These are phyloP conservation scores for Cordyceps javanica DNA, from an alignment of 2,329 filamentous ascomycete genomes.

Conservation along the genomic window DNA sequence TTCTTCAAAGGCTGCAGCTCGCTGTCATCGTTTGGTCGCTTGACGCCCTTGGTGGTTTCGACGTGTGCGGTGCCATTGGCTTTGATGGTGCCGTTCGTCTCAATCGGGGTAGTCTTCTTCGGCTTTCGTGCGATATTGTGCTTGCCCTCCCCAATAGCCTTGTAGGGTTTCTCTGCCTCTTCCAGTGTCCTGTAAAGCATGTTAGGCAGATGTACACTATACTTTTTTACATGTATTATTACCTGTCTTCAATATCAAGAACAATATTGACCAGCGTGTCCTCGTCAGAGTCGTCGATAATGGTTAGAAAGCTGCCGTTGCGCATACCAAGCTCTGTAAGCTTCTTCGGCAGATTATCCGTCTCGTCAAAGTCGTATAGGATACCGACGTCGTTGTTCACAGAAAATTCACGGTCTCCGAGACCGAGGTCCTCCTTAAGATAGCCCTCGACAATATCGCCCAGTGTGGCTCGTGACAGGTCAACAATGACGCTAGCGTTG, in stretches of 20 bases:
- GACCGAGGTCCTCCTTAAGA: conserved; percentile 64
- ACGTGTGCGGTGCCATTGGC: conserved; percentile 35
- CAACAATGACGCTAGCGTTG: conserved; percentile 60
- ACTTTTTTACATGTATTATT: conserved; percentile 23
- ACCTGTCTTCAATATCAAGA: conserved; percentile 61
- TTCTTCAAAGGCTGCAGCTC: conserved; percentile 42
- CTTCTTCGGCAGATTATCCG: conserved; percentile 76
- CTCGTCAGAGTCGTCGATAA: conserved; percentile 77
- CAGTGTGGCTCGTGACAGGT: conserved; percentile 67
- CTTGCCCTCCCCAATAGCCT: conserved; percentile 36
- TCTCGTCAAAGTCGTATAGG: conserved; percentile 86
- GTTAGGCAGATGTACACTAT: conserved; percentile 22
- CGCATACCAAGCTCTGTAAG: conserved; percentile 72
- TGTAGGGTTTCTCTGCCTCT: conserved; percentile 49
- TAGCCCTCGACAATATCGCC: conserved; percentile 72
- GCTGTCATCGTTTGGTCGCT: conserved; percentile 41
- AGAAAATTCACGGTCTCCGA: conserved; percentile 71
- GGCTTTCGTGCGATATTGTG: conserved; percentile 48
- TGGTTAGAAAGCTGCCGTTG: conserved; percentile 68
- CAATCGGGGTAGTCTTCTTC: conserved; percentile 32
- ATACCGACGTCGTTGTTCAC: conserved; percentile 68
- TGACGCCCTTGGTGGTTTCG: conserved; percentile 32
- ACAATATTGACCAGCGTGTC: conserved; percentile 74
- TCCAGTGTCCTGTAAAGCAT: conserved; percentile 32
- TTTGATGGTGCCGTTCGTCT: conserved; percentile 33